phyloP scores from a whole-genome alignment of 2,329 filamentous ascomycete genomes.

The Scolecobasidium constrictum region DNA sequence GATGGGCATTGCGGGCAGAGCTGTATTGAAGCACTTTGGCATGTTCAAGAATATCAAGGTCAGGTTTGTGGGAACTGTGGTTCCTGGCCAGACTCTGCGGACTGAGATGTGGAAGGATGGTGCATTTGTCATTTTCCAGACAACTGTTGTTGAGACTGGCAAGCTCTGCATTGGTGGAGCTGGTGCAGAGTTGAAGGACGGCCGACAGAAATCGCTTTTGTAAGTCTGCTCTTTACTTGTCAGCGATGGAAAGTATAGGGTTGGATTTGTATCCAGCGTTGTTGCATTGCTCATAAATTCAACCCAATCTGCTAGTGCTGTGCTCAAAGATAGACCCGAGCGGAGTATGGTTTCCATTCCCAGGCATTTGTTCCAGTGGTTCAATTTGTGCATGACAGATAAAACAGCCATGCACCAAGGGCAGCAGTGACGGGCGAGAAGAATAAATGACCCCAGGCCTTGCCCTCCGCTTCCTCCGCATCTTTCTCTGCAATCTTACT shows the following conservation, averaged over 20 bases:
- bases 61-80: slow-evolving; percentile 73
- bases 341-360: no score
- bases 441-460: neutral
- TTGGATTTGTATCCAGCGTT: no score
- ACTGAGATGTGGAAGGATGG: slow-evolving; percentile 94
- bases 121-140: slow-evolving; percentile 71
- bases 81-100: slow-evolving; percentile 77
- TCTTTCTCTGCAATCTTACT: neutral
- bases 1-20: slow-evolving; percentile 85
- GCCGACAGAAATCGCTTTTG: no score
- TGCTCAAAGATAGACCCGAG: no score
- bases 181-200: slow-evolving; percentile 60
- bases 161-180: slow-evolving; percentile 77
- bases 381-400: neutral
- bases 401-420: neutral
- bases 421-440: neutral
- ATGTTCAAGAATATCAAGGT: slow-evolving; percentile 87
- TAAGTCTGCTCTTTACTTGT: no score
- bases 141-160: slow-evolving; percentile 82
- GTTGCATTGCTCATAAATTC: no score
- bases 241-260: no score
- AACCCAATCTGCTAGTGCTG: no score
- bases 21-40: slow-evolving; percentile 75
- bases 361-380: no score
- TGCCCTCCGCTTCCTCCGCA: neutral